These are phyloP conservation scores for Chalara sp. DNA, from an alignment of 2,329 filamentous ascomycete species.

Conservation along the genomic window DNA sequence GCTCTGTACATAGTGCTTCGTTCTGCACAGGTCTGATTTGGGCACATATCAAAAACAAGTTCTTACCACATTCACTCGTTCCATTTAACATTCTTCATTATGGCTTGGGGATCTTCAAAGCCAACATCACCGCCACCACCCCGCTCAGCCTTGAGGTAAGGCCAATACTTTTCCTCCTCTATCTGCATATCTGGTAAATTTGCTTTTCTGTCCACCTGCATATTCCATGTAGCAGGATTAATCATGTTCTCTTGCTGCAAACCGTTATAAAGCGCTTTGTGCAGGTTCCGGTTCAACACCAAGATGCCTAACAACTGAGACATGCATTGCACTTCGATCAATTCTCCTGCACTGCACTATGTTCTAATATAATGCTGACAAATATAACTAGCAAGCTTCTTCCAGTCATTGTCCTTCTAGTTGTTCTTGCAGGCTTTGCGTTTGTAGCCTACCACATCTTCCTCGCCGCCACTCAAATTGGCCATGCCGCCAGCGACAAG, in stretches of 20 bases:
- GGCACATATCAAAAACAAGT: background rate
- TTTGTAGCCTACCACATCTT: slow-evolving; percentile 71
- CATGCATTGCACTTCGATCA: too few relatives aligned
- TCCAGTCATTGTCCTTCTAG: slow-evolving; percentile 59
- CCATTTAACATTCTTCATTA: slow-evolving; percentile 15
- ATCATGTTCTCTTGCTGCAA: too few relatives aligned
- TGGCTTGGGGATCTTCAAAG: slow-evolving; percentile 28
- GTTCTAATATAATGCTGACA: slow-evolving; percentile 1
- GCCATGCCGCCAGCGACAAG: slow-evolving; percentile 56
- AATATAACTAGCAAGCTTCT: slow-evolving; percentile 42
- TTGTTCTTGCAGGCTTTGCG: slow-evolving; percentile 47
- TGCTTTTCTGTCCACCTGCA: too few relatives aligned
- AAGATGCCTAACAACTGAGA: too few relatives aligned
- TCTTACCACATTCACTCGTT: background rate
- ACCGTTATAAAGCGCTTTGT: too few relatives aligned
- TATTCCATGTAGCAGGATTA: too few relatives aligned
- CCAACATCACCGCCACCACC: slow-evolving; percentile 24
- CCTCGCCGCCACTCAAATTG: slow-evolving; percentile 58
- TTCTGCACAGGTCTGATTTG: background rate
- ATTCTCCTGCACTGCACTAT: too few relatives aligned
- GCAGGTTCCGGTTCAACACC: too few relatives aligned
- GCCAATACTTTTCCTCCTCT: background rate
- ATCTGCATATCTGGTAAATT: too few relatives aligned
- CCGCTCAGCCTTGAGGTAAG: slow-evolving; percentile 27
- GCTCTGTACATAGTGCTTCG: too few relatives aligned